Evolutionary conservation across 805 yeast species (phyloP).

Genomic region (Candida ipomoeae): DNA sequence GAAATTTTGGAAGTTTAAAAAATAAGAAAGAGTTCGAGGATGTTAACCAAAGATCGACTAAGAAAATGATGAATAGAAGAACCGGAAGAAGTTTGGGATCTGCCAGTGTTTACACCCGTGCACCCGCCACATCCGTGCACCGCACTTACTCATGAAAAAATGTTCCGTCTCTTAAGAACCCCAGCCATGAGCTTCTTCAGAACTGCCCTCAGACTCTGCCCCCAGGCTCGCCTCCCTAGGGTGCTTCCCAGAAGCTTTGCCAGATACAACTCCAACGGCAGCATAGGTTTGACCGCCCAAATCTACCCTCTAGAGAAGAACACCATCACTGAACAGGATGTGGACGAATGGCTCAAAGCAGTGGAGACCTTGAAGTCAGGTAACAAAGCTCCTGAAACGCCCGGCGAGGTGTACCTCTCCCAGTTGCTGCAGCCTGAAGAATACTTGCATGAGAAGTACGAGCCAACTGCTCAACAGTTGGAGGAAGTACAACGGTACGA

Average conservation of each 20-base stretch:
- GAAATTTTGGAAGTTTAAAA: neutral
- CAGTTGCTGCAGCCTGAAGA: conserved; percentile 37
- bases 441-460: conserved; percentile 36
- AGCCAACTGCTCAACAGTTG: conserved; percentile 63
- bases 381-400: conserved; percentile 30
- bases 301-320: conserved; percentile 36
- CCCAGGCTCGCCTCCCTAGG: neutral
- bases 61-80: neutral
- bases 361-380: conserved; percentile 36
- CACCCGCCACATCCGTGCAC: neutral
- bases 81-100: neutral
- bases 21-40: too few species aligned
- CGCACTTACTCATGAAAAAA: conserved; percentile 4
- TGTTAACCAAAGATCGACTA: neutral
- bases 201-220: conserved; percentile 6
- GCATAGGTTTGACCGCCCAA: conserved; percentile 28
- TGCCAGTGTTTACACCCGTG: neutral
- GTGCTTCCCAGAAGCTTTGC: neutral
- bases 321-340: conserved; percentile 35
- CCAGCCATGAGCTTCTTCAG: conserved; percentile 13
- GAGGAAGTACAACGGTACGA: conserved; percentile 50
- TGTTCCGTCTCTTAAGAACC: neutral
- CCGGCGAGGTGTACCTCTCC: conserved; percentile 36
- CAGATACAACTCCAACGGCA: conserved; percentile 8
- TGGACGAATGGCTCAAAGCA: conserved; percentile 46